Percentiles rank a stretch among this genome's conserved stretches.
Evolutionary conservation across 202 grass and related monocot species (phyloP).

Genomic region (Brachypodium distachyon): DNA sequence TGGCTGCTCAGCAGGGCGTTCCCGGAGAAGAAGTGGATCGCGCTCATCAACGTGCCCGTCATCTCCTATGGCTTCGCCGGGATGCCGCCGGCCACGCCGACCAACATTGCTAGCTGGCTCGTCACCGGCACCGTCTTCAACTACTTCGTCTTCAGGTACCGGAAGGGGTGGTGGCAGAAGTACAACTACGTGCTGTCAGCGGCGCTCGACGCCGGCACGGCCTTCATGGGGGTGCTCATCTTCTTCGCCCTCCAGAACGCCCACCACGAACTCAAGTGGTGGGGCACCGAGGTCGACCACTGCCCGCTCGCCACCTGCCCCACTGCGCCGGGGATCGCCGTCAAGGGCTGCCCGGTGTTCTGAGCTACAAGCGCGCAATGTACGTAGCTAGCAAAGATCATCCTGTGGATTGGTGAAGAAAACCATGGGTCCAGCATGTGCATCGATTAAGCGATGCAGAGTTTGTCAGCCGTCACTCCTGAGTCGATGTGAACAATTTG

Average conservation of each 20-base stretch:
- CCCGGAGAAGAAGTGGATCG: conserved; percentile 99
- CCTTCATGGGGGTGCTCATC: conserved; percentile 97
- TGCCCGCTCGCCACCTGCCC: conserved; percentile 91
- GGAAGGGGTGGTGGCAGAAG: conserved; percentile 96
- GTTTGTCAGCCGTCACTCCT: background rate
- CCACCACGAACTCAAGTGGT: conserved; percentile 80
- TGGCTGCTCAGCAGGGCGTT: conserved; percentile 86
- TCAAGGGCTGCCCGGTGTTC: conserved; percentile 94
- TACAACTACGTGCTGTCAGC: conserved; percentile 99
- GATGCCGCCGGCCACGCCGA: conserved; percentile 96
- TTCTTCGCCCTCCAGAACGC: conserved; percentile 97
- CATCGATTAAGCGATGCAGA: conserved; percentile 3
- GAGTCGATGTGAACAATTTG: conserved; percentile 9
- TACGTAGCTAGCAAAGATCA: background rate
- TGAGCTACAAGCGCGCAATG: conserved; percentile 3
- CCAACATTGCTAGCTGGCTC: conserved; percentile 98
- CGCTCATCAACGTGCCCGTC: conserved; percentile 91
- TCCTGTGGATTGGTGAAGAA: background rate
- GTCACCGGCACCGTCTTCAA: conserved; percentile 92
- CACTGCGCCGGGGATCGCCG: conserved; percentile 69
- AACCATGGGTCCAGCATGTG: background rate
- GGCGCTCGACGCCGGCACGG: conserved; percentile 90
- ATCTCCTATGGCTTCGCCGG: conserved; percentile 98
- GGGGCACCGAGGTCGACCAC: conserved; percentile 94
- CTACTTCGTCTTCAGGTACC: conserved; percentile 87